These are phyloP conservation scores for Brassica rapa DNA, from an alignment of 345 rosid genomes.

Conservation along the genomic window DNA sequence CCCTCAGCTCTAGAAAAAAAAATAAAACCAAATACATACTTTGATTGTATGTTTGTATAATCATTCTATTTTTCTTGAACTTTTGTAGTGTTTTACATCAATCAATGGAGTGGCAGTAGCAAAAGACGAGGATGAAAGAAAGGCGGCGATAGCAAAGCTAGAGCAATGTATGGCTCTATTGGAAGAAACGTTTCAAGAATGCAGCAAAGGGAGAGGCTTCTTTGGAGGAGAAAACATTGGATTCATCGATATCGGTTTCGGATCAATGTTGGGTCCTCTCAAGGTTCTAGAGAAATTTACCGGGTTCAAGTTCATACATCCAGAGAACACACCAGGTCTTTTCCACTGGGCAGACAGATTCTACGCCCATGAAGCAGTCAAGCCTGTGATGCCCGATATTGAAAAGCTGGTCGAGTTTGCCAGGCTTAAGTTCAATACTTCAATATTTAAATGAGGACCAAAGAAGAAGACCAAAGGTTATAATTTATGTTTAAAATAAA, in stretches of 20 bases:
- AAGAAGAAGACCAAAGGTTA: neutral
- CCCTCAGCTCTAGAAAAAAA: neutral
- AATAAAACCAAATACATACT: neutral
- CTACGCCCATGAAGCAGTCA: conserved; percentile 61
- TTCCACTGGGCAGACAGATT: conserved; percentile 61
- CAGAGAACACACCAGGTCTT: conserved; percentile 55
- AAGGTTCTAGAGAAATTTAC: conserved; percentile 47
- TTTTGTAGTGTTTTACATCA: conserved; percentile 55
- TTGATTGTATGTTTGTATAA: neutral
- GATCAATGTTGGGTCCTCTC: conserved; percentile 63
- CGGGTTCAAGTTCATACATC: conserved; percentile 48
- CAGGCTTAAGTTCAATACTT: conserved; percentile 35
- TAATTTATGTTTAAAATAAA: neutral
- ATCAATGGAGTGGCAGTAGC: conserved; percentile 43
- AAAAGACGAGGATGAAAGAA: conserved; percentile 48
- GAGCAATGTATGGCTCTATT: conserved; percentile 49
- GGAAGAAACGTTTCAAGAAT: conserved; percentile 57
- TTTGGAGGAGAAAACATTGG: conserved; percentile 79
- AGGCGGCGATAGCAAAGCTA: conserved; percentile 39
- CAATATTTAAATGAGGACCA: conserved; percentile 25
- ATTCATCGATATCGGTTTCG: conserved; percentile 69
- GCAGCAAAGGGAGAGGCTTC: conserved; percentile 71
- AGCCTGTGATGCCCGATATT: conserved; percentile 68
- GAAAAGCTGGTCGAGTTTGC: conserved; percentile 53
- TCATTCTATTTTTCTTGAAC: neutral